Base-by-base conservation (phyloP, 2,329 filamentous ascomycete species). In the Cryphonectria radicalis region DNA sequence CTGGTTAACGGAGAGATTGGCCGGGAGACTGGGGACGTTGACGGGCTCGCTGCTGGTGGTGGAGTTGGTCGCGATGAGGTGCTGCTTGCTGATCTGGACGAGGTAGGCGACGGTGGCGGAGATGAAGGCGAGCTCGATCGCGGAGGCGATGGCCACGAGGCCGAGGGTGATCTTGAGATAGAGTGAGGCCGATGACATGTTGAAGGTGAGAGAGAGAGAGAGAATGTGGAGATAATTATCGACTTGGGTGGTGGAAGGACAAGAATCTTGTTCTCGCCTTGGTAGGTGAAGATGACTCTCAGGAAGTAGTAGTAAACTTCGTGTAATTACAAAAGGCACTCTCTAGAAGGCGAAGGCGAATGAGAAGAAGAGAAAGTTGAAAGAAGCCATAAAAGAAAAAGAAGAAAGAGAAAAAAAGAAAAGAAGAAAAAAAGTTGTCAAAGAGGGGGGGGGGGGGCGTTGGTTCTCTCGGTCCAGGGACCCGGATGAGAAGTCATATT, bases 51-150 rank as follows among this genome's bases (percentile, higher is more conserved):
- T 76, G 43, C 73, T 62, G 53, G 74, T 73, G 17, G 68, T 68
- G 73, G 82, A 74, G 6, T 67, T 69, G 63, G 79, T 80, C 72
- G 82, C 75, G 10, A 68, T 70, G 60, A 79, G 80, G 22, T 75
- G 75, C 17, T 76, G 75, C 59, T 74, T 75, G 53, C 77, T 80
- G 25, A 74, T 77, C 35, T 72, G 70, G 70, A 82, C 79, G 4
- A 84, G 75, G 76, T 79, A 84, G 22, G 77, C 75, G 46, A 83
- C 80, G 73, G 79, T 83, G 74, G 77, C 78, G 64, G 79, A 80
- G 66, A 83, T 76, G 46, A 84, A 78, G 55, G 78, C 76, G 32
- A 84, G 72, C 73, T 83, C 81, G 74, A 84, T 78, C 67, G 79
- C 76, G 17, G 80, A 79, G 69, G 82, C 80, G 57, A 81, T 73